Evolutionary conservation across 495 filamentous ascomycete genomes (phyloP).

Genomic region (Extremus antarcticus): DNA sequence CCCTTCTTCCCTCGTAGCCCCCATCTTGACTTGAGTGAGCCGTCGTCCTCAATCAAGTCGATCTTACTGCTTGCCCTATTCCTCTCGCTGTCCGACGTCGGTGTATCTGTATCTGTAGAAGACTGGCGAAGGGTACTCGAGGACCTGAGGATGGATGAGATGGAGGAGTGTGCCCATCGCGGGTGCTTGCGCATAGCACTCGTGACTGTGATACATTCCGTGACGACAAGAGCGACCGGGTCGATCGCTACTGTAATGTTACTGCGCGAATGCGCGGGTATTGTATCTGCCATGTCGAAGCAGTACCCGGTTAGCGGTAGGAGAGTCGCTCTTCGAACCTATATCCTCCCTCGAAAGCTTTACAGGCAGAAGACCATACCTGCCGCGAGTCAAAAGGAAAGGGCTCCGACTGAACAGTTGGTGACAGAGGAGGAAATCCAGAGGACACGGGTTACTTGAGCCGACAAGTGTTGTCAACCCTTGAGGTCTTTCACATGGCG

Average conservation of each 20-base stretch:
- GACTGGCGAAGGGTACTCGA: slow-evolving; percentile 18
- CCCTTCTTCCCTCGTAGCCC: slow-evolving; percentile 92
- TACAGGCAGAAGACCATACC: background rate
- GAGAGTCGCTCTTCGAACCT: background rate
- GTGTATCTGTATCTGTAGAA: slow-evolving; percentile 6
- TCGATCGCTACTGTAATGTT: slow-evolving; percentile 62
- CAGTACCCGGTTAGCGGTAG: background rate
- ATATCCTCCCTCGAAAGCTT: background rate
- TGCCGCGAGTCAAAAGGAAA: too few species aligned
- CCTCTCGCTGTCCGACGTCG: slow-evolving; percentile 4
- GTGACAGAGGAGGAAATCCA: too few species aligned
- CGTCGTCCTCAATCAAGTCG: slow-evolving; percentile 33
- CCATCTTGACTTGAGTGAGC: slow-evolving; percentile 58
- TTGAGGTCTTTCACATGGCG: too few species aligned
- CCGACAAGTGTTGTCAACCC: background rate
- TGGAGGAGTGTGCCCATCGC: slow-evolving; percentile 91
- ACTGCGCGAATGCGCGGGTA: background rate
- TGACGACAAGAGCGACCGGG: slow-evolving; percentile 87
- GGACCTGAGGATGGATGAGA: slow-evolving; percentile 69
- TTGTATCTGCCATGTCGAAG: background rate
- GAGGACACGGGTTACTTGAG: too few species aligned
- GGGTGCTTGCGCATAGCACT: slow-evolving; percentile 97
- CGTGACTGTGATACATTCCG: slow-evolving; percentile 97
- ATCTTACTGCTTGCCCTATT: slow-evolving; percentile 22
- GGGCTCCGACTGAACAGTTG: too few species aligned